Percentiles rank a stretch among this genome's conserved stretches.
Conservation (phyloP, 2,329 filamentous ascomycete species). For the Fusarium kyushuense region DNA sequence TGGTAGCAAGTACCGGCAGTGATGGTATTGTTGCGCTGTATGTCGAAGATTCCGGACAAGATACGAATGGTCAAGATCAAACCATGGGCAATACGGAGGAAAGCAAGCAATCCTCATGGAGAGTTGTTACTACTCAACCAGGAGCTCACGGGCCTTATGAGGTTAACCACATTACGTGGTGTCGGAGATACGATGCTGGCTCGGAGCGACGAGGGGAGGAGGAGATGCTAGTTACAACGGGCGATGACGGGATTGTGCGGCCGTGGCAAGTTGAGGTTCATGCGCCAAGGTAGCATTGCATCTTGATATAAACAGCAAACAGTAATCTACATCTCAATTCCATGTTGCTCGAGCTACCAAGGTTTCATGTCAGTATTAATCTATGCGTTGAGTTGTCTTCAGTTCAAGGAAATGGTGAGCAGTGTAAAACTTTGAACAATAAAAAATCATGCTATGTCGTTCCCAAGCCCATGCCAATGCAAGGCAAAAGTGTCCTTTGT, state of each 20-base stretch:
- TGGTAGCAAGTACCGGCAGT: slow-evolving; percentile 88
- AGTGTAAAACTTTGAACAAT: slow-evolving; percentile 32
- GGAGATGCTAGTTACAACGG: slow-evolving; percentile 90
- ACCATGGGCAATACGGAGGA: slow-evolving; percentile 42
- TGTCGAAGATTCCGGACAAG: slow-evolving; percentile 15
- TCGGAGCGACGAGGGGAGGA: slow-evolving; percentile 69
- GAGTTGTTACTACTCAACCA: slow-evolving; percentile 73
- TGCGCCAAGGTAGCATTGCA: slow-evolving; percentile 25
- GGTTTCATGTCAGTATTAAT: no score
- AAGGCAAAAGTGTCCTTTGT: slow-evolving; percentile 46
- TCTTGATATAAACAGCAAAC: slow-evolving; percentile 9
- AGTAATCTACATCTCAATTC: slow-evolving; percentile 3
- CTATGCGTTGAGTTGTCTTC: no score
- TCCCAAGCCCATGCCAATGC: slow-evolving; percentile 43
- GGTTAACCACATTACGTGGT: slow-evolving; percentile 93
- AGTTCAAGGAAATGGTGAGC: no score
- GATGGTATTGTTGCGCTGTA: slow-evolving; percentile 88
- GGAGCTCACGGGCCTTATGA: slow-evolving; percentile 93
- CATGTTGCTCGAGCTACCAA: neutral
- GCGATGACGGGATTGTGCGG: slow-evolving; percentile 89
- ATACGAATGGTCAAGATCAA: slow-evolving; percentile 43
- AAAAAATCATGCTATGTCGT: slow-evolving; percentile 44
- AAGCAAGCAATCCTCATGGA: slow-evolving; percentile 69
- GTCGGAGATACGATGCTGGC: slow-evolving; percentile 77
- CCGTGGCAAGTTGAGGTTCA: slow-evolving; percentile 75